Percentiles rank a stretch among this genome's conserved stretches.
Conservation (phyloP, 2,329 filamentous ascomycete species). For the Periconia sp. region DNA sequence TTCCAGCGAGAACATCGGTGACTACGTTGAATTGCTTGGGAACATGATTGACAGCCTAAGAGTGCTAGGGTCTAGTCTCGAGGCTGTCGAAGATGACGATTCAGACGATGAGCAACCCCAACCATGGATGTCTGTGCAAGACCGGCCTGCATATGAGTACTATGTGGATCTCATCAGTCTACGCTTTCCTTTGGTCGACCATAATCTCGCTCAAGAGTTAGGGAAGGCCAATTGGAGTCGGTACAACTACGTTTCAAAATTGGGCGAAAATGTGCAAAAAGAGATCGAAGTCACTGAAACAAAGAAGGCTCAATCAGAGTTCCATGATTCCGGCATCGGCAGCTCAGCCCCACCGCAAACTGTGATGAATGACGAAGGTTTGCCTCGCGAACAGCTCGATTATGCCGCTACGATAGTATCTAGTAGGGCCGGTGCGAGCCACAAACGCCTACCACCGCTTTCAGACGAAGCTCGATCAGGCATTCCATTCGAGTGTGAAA, state of each 20-base stretch:
- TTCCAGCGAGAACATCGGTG: not conserved
- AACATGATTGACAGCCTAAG: constrained; percentile 5
- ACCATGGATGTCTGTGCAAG: not conserved
- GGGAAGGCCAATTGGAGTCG: constrained; percentile 11
- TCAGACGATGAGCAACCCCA: constrained; percentile 1
- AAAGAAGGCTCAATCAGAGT: constrained; percentile 1
- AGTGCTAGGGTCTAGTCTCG: constrained; percentile 7
- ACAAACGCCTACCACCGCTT: constrained; percentile 10
- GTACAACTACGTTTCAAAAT: constrained; percentile 5
- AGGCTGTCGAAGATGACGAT: not conserved
- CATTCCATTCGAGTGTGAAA: constrained; percentile 8
- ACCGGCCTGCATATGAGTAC: constrained; percentile 8
- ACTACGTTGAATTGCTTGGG: not conserved
- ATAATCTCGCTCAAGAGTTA: constrained; percentile 1
- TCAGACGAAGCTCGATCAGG: constrained; percentile 5
- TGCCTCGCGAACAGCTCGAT: not conserved
- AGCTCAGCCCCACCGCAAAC: constrained; percentile 4
- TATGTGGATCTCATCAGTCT: constrained; percentile 7
- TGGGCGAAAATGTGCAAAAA: not conserved
- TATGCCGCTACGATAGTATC: constrained; percentile 11
- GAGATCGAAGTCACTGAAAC: not conserved
- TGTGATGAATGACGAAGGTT: not conserved
- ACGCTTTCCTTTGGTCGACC: constrained; percentile 4
- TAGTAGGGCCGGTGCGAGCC: constrained; percentile 6
- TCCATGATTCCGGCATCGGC: constrained; percentile 4